Base-by-base conservation (phyloP, 441 rosid species). In the Viola pubescens region DNA sequence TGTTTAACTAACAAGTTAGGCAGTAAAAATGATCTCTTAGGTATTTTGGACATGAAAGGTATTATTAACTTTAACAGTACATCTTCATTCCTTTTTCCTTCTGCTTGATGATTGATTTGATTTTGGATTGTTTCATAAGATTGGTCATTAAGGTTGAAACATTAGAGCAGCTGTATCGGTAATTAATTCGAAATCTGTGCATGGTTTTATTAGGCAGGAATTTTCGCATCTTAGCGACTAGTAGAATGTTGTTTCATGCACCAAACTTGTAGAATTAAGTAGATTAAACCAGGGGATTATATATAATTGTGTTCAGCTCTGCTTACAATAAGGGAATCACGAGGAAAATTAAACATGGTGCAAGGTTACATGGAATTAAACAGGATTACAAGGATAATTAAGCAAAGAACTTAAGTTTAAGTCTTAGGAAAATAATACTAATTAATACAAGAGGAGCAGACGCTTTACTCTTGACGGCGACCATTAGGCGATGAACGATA, bases 11-110 rank as follows among this genome's bases (percentile, higher is more conserved):
- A 38, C 9, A 26, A 7, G 50, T 52, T 54, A 48, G 70, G 26
- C 52, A 52, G 63, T 34, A 59, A 62, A 8, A 2, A 26, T 26
- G 34, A 26, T 26, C 34, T 62, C 12, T 52, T 57, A 4, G 40
- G 42, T 58, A 47, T 40, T 51, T 48, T 19, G 45, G 48, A 38
- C 60, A 0, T 12, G 52, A 40, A 52, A 9, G 50, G 34, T 26
- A 26, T 34, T 66, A 5, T 56, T 11, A 59, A 66, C 60, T 48
- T 59, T 58, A 61, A 12, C 49, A 40, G 37, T 16, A 50, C 56
- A 41, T 54, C 11, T 3, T 37, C 16, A 19, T 47, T 58, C 48
- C 6, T 26, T n/a, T 45, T 48, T 47, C 53, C 7, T 55, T 7
- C 13, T 39, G 49, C 14, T 49, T 39, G 40, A 34, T 55, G 9